A percentile compares a stretch with the other conserved stretches of the same genome.
Conservation (phyloP, 2,329 filamentous ascomycete genomes). For the Penicillium sp. region DNA sequence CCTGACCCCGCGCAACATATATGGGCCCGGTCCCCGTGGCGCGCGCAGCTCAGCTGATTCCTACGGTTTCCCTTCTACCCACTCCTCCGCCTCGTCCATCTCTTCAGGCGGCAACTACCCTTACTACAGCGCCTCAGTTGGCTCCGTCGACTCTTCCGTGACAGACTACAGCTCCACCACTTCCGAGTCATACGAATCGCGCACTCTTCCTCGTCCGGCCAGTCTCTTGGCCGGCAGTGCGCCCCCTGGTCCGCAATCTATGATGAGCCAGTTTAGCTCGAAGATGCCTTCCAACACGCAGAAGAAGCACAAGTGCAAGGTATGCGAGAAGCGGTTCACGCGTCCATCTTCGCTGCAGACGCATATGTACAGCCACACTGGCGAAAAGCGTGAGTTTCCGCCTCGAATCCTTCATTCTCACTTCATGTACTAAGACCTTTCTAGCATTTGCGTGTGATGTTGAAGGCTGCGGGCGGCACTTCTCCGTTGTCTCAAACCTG, state of each 20-base stretch:
- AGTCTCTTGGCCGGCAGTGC: slow-evolving; percentile 59
- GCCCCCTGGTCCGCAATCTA: slow-evolving; percentile 84
- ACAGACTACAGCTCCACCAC: slow-evolving; percentile 90
- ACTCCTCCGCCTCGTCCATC: slow-evolving; percentile 91
- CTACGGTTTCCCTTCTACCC: slow-evolving; percentile 84
- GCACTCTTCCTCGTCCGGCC: slow-evolving; percentile 77
- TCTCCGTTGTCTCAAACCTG: slow-evolving; percentile 95
- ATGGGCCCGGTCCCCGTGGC: slow-evolving; percentile 66
- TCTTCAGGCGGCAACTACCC: slow-evolving; percentile 77
- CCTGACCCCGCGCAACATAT: slow-evolving; percentile 80
- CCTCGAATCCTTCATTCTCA: not conserved
- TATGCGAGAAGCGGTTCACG: slow-evolving; percentile 96
- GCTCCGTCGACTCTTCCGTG: slow-evolving; percentile 66
- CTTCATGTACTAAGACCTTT: slow-evolving; percentile 20
- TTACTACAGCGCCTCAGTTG: slow-evolving; percentile 79
- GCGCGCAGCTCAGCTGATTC: slow-evolving; percentile 74
- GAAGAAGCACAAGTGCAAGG: slow-evolving; percentile 99
- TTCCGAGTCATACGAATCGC: slow-evolving; percentile 78
- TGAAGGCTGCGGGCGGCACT: slow-evolving; percentile 89
- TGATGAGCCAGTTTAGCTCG: slow-evolving; percentile 98
- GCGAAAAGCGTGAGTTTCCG: slow-evolving; percentile 88
- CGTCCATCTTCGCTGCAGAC: slow-evolving; percentile 91
- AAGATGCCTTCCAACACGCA: slow-evolving; percentile 93
- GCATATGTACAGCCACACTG: slow-evolving; percentile 98
- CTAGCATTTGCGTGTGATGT: slow-evolving; percentile 90